phyloP scores from a whole-genome alignment of 1,284 basidiomycete species.

The Cryptococcus sp. region DNA sequence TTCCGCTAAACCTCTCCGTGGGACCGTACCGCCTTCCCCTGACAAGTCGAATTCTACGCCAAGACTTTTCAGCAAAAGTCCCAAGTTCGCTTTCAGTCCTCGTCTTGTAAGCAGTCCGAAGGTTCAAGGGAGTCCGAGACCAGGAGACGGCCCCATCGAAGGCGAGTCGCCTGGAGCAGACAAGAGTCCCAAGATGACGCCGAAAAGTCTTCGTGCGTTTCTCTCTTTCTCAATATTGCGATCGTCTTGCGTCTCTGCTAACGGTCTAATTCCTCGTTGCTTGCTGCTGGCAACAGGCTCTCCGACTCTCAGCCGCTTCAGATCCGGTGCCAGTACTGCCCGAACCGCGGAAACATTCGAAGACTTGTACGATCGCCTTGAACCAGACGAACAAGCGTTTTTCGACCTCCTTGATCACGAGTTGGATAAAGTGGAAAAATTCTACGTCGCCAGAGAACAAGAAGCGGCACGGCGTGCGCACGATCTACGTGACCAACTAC shows the following conservation, averaged over 20 bases:
- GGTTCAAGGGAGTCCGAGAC: neutral
- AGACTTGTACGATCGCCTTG: slow-evolving; percentile 43
- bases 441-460: slow-evolving; percentile 72
- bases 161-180: slow-evolving; percentile 2
- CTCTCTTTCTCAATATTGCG: no score
- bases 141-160: neutral
- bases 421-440: slow-evolving; percentile 77
- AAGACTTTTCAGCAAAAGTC: slow-evolving; percentile 2
- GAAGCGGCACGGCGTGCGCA: slow-evolving; percentile 64
- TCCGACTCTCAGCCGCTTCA: slow-evolving; percentile 24
- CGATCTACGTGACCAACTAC: slow-evolving; percentile 68
- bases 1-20: no score
- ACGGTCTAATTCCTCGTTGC: no score
- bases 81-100: neutral
- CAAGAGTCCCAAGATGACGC: slow-evolving; percentile 2
- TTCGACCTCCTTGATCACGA: slow-evolving; percentile 73
- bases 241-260: no score
- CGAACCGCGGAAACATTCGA: slow-evolving; percentile 30
- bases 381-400: slow-evolving; percentile 66
- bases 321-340: neutral
- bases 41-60: no score
- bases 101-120: neutral
- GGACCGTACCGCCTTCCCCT: no score
- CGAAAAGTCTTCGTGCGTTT: slow-evolving; percentile 21
- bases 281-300: slow-evolving; percentile 27